Evolutionary conservation across 2,329 filamentous ascomycete genomes (phyloP).

Genomic region (Byssochlamys sp.): DNA sequence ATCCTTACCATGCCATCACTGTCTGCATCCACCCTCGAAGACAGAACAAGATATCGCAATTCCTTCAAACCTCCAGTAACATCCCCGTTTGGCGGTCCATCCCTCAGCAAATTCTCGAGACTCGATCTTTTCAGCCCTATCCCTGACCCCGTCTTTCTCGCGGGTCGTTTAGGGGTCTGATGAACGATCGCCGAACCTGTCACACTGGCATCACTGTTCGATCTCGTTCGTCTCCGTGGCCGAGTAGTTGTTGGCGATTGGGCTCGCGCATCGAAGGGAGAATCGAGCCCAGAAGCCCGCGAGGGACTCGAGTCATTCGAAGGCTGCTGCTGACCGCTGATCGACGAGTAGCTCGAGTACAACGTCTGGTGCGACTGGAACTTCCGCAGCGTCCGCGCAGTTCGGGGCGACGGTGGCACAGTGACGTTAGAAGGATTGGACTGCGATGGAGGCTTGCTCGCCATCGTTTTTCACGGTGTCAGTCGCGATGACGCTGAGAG

Average conservation of each 20-base stretch:
- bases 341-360: constrained; percentile 46
- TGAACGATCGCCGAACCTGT: constrained; percentile 20
- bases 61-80: constrained; percentile 35
- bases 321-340: constrained; percentile 54
- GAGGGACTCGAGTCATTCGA: constrained; percentile 6
- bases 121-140: constrained; percentile 39
- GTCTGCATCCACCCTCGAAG: constrained; percentile 42
- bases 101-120: constrained; percentile 67
- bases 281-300: constrained; percentile 9
- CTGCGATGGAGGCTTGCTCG: constrained; percentile 15
- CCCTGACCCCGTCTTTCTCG: constrained; percentile 37
- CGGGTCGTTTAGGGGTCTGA: constrained; percentile 23
- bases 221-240: constrained; percentile 44
- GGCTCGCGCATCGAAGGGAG: constrained; percentile 19
- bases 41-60: constrained; percentile 41
- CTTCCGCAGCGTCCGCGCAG: constrained; percentile 59
- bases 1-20: constrained; percentile 43
- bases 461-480: constrained; percentile 8
- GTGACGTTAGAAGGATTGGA: constrained; percentile 15
- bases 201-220: constrained; percentile 61
- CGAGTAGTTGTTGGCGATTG: constrained; percentile 14
- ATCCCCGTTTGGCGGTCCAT: constrained; percentile 66
- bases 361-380: constrained; percentile 64
- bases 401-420: constrained; percentile 49
- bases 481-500: background rate